A percentile compares a stretch with the other conserved stretches of the same genome.
Evolutionary conservation across 2,329 filamentous ascomycete species (phyloP).

Genomic region (Sclerotinia subarctica): DNA sequence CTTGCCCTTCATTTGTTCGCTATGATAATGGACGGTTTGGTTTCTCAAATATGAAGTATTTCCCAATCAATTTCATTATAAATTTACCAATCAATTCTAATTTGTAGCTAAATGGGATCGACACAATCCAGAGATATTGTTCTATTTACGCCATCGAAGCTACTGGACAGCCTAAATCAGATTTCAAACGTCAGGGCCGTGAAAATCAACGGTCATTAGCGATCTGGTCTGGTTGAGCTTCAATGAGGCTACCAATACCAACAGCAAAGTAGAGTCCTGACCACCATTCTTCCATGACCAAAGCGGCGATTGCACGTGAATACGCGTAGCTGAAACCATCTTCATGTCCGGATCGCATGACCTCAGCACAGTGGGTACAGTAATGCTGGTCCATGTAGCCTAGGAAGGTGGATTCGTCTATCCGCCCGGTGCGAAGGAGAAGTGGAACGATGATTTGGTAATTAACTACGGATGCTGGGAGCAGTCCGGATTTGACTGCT

Average conservation of each 20-base stretch:
- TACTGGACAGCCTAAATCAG: neutral
- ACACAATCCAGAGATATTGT: neutral
- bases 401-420: neutral
- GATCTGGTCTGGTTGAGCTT: neutral
- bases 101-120: neutral
- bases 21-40: neutral
- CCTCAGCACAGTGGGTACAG: neutral
- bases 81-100: neutral
- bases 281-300: constrained; percentile 6
- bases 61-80: neutral
- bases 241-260: neutral
- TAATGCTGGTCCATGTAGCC: neutral
- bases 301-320: neutral
- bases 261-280: neutral
- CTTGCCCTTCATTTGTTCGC: too few relatives aligned
- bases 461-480: neutral
- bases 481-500: neutral
- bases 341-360: neutral
- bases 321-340: neutral
- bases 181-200: too few relatives aligned
- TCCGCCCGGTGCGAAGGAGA: neutral
- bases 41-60: neutral
- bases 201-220: neutral
- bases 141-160: neutral
- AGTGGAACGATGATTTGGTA: neutral